Base-by-base conservation (phyloP, 352 stramenopile species). In the Thalassiosira hispida region DNA sequence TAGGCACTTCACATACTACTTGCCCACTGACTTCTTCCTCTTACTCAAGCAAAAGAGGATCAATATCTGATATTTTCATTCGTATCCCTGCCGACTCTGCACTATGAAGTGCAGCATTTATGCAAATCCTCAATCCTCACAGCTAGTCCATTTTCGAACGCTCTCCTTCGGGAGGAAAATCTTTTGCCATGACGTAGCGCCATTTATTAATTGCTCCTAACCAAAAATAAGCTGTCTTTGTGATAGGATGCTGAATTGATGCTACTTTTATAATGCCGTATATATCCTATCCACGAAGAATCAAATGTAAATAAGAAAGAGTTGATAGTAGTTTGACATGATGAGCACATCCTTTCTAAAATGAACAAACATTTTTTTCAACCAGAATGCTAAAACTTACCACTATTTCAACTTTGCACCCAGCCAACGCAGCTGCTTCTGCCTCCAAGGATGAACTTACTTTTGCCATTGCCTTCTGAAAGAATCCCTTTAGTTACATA, bases 151-250 rank as follows among this genome's bases (percentile, higher is more conserved):
- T 59, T 61, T 79, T 79, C 25, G 44, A 49, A 62, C 63, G 11
- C 51, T 66, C 31, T 38, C 31, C 31, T 38, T 3, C 20, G 53
- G 62, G 53, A 60, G 62, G 53, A 57, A 77, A 38, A 68, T 79
- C 62, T 77, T 67, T 79, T 20, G 51, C 25, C 33, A 79, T 72
- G 18, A 84, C 29, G 68, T 73, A 84, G 40, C 77, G 51, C 77
- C 77, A 84, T 65, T 71, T 76, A 22, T 79, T 51, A 0, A 84
- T 57, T 22, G 77, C 77, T 5, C 77, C 77, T 14, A 84, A 49
- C 69, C 70, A 84, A 47, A 71, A 84, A 60, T 70, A 84, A 46
- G 52, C 44, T 33, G 55, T 84, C n/a, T 74, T 64, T 68, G 70
- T 65, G 23, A 70, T 51, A 1, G 63, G 42, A 61, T 69, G 72